These are phyloP conservation scores for Pugionium cornutum DNA, from an alignment of 345 rosid species.

Conservation along the genomic window DNA sequence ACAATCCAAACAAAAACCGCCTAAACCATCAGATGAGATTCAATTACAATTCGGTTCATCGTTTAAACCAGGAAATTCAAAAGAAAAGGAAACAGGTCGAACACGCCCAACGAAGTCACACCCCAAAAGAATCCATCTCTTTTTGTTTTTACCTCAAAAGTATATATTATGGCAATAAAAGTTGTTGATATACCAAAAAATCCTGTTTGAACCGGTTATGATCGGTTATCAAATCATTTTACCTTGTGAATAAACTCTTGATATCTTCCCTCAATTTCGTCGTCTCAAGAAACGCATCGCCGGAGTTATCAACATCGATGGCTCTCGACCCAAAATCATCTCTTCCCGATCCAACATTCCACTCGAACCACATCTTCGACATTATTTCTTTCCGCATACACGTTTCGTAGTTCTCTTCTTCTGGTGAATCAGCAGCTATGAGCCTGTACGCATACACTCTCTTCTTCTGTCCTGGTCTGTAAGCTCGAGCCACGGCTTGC, in stretches of 20 bases:
- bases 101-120: too few species aligned
- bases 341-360: conserved; percentile 68
- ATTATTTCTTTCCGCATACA: conserved; percentile 78
- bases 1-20: too few species aligned
- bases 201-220: not conserved
- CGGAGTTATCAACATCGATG: conserved; percentile 53
- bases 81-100: too few species aligned
- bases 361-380: conserved; percentile 92
- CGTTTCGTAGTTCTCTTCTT: conserved; percentile 61
- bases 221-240: not conserved
- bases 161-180: too few species aligned
- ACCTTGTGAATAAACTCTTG: conserved; percentile 59
- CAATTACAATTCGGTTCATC: not conserved
- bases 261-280: conserved; percentile 51
- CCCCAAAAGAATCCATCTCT: too few species aligned
- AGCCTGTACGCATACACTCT: conserved; percentile 72
- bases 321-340: conserved; percentile 52
- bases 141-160: too few species aligned
- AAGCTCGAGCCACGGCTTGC: conserved; percentile 90
- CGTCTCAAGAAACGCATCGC: conserved; percentile 60
- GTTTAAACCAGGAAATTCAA: not conserved
- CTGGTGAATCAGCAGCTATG: conserved; percentile 78
- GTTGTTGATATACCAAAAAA: not conserved
- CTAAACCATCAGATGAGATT: not conserved
- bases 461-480: conserved; percentile 82